A percentile compares a stretch with the other conserved stretches of the same genome.
Conservation (phyloP, 768 basidiomycete genomes). For the Gautieria morchelliformis region DNA sequence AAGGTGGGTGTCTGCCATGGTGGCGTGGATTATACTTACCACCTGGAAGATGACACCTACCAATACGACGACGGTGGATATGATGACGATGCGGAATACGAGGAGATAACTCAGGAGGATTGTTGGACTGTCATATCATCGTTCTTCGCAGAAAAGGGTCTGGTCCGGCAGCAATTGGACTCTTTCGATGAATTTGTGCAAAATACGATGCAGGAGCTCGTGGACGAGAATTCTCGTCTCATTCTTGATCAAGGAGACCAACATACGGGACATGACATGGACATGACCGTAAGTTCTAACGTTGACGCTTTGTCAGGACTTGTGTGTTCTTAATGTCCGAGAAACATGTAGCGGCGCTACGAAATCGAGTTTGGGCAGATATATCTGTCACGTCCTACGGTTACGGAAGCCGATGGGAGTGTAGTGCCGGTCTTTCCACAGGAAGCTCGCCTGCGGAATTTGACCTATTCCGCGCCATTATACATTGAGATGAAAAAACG, state of each 20-base stretch:
- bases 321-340: conserved; percentile 22
- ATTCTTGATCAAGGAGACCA: conserved; percentile 96
- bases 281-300: conserved; percentile 21
- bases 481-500: conserved; percentile 94
- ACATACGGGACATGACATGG: conserved; percentile 79
- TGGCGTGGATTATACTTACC: not conserved
- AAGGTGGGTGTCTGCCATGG: not conserved
- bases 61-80: conserved; percentile 22
- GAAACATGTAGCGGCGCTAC: conserved; percentile 58
- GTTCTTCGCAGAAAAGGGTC: conserved; percentile 95
- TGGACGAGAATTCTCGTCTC: conserved; percentile 92
- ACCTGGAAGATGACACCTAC: not conserved
- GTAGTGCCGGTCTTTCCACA: conserved; percentile 94
- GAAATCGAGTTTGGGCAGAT: conserved; percentile 98
- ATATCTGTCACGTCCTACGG: conserved; percentile 88
- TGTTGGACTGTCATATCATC: conserved; percentile 94
- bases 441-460: conserved; percentile 87
- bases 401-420: conserved; percentile 92
- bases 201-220: conserved; percentile 98
- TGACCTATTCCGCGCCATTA: conserved; percentile 92
- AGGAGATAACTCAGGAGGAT: conserved; percentile 85
- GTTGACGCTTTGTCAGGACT: not conserved
- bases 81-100: conserved; percentile 41
- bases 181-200: conserved; percentile 99
- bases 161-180: conserved; percentile 95